phyloP scores from a whole-genome alignment of 371 early-diverging fungal genomes.

The Haplosporangium sp. region DNA sequence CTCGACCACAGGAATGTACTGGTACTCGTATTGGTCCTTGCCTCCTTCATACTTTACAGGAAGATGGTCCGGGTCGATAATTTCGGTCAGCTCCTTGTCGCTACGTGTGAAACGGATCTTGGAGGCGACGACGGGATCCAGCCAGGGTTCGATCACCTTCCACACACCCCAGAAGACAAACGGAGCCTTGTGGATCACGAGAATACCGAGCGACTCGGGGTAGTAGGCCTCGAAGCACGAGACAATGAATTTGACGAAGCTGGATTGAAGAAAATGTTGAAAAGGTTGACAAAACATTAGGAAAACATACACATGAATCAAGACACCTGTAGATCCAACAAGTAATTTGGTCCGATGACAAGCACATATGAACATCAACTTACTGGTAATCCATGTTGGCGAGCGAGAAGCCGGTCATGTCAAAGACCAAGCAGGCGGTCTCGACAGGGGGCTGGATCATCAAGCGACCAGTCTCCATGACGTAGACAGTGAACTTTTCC shows the following conservation, averaged over 20 bases:
- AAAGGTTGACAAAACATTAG: background rate
- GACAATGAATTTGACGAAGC: constrained; percentile 84
- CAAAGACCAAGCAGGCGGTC: constrained; percentile 82
- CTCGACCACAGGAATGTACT: constrained; percentile 24
- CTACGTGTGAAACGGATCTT: constrained; percentile 87
- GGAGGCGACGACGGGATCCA: constrained; percentile 92
- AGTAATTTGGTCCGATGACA: too few relatives aligned
- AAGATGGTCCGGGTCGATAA: constrained; percentile 62
- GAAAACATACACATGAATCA: background rate
- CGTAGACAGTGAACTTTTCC: constrained; percentile 74
- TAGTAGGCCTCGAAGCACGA: constrained; percentile 88
- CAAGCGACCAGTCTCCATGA: constrained; percentile 86
- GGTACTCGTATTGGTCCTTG: constrained; percentile 48
- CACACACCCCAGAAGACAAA: constrained; percentile 89
- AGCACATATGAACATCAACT: too few relatives aligned
- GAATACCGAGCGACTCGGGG: constrained; percentile 87
- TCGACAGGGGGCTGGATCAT: constrained; percentile 80
- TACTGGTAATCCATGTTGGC: constrained; percentile 73
- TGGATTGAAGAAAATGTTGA: constrained; percentile 58
- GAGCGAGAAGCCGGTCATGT: constrained; percentile 83
- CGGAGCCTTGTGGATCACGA: constrained; percentile 86
- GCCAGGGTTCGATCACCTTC: constrained; percentile 81
- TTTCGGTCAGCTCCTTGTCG: constrained; percentile 67
- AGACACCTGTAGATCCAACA: too few relatives aligned
- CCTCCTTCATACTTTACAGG: constrained; percentile 50